Evolutionary conservation across 441 rosid genomes (phyloP), one percentile per base, ranked within the genome.

Genomic region (Arabidopsis lyrata): DNA sequence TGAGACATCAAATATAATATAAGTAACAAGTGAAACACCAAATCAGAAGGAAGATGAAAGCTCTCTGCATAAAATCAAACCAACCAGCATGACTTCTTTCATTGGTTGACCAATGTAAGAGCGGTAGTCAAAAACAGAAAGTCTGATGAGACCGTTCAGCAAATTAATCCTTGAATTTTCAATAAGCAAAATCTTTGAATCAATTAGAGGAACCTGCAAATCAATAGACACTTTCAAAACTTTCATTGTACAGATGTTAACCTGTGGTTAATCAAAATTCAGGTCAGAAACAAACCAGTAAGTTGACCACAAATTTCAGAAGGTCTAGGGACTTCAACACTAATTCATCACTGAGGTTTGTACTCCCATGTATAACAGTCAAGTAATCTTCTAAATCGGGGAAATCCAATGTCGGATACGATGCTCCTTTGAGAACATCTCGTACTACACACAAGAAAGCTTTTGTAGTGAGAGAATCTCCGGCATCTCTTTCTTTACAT

Each of bases 341-440:
- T 18, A 49, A 1, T 9, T 49, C 54, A 49, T 49, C 54, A 49
- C 29, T 49, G 12, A 49, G 27, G 9, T 3, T 48, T 48, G 0
- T 16, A 18, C 54, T 3, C 13, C 18, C 27, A 48, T 13, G 12
- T 8, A 4, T 49, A 49, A 49, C 29, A 18, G 5, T 49, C 54
- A 10, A 2, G 54, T 18, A 49, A 24, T 49, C 54, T 35, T 35
- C 38, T 35, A 35, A 7, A 7, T 35, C 38, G 3, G 20, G 12
- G 14, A 20, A 18, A 68, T 29, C 52, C 16, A 29, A 55, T 55
- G 72, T 41, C 32, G 54, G 72, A 41, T 7, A 16, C 42, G 44
- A 42, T 55, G 31, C 54, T 68, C 18, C 54, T 41, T 55, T 13
- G n/a, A 68, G 42, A 24, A 24, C 27, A 24, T 24, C 27, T 24